Percentiles rank a stretch among this genome's conserved stretches.
Conservation (phyloP, 1,139 yeast genomes). For the Saccharomyces hybrid region DNA sequence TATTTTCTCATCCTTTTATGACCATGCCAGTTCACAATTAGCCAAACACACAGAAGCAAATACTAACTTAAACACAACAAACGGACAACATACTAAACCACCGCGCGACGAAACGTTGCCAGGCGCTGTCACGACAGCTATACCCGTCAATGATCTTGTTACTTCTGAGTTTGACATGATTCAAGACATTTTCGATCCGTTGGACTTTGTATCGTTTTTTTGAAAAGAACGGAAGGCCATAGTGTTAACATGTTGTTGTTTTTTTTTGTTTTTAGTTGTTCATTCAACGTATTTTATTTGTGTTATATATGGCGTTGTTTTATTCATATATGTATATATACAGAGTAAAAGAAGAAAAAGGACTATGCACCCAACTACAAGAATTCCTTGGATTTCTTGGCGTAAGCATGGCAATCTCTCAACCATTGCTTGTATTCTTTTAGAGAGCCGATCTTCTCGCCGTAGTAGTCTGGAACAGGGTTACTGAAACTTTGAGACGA, state of each 20-base stretch:
- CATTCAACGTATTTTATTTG: background rate
- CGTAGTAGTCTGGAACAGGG: slow-evolving; percentile 97
- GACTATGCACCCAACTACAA: slow-evolving; percentile 34
- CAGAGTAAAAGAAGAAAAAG: background rate
- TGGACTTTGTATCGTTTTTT: slow-evolving; percentile 23
- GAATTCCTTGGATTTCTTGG: slow-evolving; percentile 77
- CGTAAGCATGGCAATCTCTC: slow-evolving; percentile 86
- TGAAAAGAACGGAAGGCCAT: background rate
- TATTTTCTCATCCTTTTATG: slow-evolving; percentile 24
- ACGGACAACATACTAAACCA: background rate
- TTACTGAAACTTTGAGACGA: slow-evolving; percentile 85
- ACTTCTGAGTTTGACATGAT: slow-evolving; percentile 8
- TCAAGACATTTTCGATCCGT: slow-evolving; percentile 24
- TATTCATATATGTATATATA: background rate
- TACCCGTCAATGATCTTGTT: background rate
- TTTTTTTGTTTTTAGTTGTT: background rate
- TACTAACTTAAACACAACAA: slow-evolving; percentile 4
- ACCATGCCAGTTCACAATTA: slow-evolving; percentile 18
- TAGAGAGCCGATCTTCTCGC: slow-evolving; percentile 85
- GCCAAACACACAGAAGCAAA: slow-evolving; percentile 12
- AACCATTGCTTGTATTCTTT: slow-evolving; percentile 91
- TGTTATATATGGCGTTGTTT: background rate
- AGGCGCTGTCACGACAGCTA: background rate
- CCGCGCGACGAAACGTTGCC: background rate
- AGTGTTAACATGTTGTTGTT: too few species aligned